Conservation (phyloP, 2,329 filamentous ascomycete genomes). For the Simplicillium aogashimaense region DNA sequence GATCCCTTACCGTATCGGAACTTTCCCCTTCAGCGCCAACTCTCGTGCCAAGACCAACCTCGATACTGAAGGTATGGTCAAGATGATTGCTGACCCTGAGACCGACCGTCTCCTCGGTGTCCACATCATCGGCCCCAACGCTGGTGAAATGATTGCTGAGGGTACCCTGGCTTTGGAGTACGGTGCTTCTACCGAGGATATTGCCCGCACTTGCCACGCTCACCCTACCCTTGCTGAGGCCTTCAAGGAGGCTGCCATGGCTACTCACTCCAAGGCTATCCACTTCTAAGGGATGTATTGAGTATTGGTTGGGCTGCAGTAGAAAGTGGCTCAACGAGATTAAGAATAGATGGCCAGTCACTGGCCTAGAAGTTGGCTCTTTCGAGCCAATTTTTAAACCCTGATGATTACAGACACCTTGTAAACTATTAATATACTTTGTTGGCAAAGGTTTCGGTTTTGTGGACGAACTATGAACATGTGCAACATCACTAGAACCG, state of each 20-base stretch:
- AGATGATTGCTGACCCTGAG: slow-evolving; percentile 93
- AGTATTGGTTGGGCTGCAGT: too few species aligned
- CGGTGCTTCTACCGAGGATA: slow-evolving; percentile 89
- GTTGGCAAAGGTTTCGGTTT: too few species aligned
- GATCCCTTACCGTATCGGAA: slow-evolving; percentile 85
- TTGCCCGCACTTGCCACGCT: slow-evolving; percentile 89
- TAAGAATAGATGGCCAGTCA: background rate
- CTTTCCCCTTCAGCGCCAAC: slow-evolving; percentile 97
- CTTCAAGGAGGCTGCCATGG: slow-evolving; percentile 99
- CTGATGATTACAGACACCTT: slow-evolving; percentile 3
- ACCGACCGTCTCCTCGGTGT: slow-evolving; percentile 92
- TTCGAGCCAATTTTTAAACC: background rate
- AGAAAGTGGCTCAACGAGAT: slow-evolving; percentile 2
- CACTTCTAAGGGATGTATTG: slow-evolving; percentile 58
- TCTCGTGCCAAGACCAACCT: slow-evolving; percentile 98
- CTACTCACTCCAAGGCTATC: slow-evolving; percentile 89
- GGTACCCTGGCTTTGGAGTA: slow-evolving; percentile 93
- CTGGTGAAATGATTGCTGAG: slow-evolving; percentile 99
- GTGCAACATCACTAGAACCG: background rate
- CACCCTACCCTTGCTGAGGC: slow-evolving; percentile 94
- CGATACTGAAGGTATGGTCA: slow-evolving; percentile 91
- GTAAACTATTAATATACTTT: slow-evolving; percentile 9
- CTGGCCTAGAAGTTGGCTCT: background rate
- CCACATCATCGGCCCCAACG: slow-evolving; percentile 92
- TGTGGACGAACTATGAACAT: too few species aligned